phyloP scores from a whole-genome alignment of 2,329 filamentous ascomycete species.

The Alternaria conjuncta region DNA sequence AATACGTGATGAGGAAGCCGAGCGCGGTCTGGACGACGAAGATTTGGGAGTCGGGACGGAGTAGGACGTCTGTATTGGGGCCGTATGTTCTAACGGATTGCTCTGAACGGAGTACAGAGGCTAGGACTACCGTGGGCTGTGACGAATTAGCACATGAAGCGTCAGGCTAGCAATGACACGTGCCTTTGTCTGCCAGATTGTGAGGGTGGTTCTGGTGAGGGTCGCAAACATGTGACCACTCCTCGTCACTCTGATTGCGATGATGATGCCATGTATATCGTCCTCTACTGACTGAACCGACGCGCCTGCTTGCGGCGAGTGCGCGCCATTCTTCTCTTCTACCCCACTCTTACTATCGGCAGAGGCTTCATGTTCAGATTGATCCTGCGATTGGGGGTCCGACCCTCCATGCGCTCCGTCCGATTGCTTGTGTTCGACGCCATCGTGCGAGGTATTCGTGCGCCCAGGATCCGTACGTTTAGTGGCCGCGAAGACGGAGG shows the following conservation, averaged over 20 bases:
- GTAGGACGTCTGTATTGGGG: slow-evolving; percentile 79
- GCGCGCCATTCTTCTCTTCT: slow-evolving; percentile 17
- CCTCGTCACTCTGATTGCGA: slow-evolving; percentile 78
- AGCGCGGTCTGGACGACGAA: slow-evolving; percentile 85
- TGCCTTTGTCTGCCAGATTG: slow-evolving; percentile 97
- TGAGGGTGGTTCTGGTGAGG: slow-evolving; percentile 82
- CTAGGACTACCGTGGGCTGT: slow-evolving; percentile 87
- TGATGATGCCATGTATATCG: slow-evolving; percentile 66
- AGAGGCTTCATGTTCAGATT: slow-evolving; percentile 18
- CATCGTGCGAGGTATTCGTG: slow-evolving; percentile 67
- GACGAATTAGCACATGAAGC: slow-evolving; percentile 28
- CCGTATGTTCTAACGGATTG: slow-evolving; percentile 84
- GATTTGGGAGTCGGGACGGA: slow-evolving; percentile 90
- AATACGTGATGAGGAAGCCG: slow-evolving; percentile 94
- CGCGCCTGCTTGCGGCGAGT: slow-evolving; percentile 6
- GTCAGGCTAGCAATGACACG: slow-evolving; percentile 29
- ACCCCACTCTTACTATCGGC: slow-evolving; percentile 5
- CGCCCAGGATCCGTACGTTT: slow-evolving; percentile 65
- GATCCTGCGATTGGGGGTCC: slow-evolving; percentile 13
- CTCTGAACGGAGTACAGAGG: slow-evolving; percentile 80
- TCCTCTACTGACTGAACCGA: slow-evolving; percentile 34
- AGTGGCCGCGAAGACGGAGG: slow-evolving; percentile 80
- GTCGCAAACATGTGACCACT: slow-evolving; percentile 85
- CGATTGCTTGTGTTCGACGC: slow-evolving; percentile 42
- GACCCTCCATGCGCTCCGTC: slow-evolving; percentile 27